Evolutionary conservation across 176 grass and related monocot species (phyloP), one percentile per base, ranked within the genome.

Genomic region (Raddia distichophylla): DNA sequence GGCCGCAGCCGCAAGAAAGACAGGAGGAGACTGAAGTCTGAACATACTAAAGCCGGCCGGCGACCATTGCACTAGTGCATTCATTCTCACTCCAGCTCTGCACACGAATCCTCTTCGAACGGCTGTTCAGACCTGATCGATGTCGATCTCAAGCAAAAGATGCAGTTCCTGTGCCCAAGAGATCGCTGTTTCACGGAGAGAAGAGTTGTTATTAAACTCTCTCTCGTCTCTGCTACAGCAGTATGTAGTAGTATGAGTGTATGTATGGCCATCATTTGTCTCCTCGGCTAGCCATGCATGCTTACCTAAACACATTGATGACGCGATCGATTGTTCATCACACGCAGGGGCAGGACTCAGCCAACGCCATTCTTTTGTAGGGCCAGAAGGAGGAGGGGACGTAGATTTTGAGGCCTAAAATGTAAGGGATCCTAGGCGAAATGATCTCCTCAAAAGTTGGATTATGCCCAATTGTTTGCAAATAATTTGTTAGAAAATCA

Each of bases 281-380:
- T 78, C 50, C 72, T 40, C 12, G 6, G 12, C n/a, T 67, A 14
- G 20, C 33, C 65, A 67, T 11, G 63, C 85, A 82, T 62, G 64
- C 73, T 63, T 46, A 51, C 37, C 66, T 10, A 83, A 83, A 42
- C 80, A 65, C 86, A 83, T n/a, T 59, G 66, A 72, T 66, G 74
- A 9, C 8, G 50, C 22, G 72, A 49, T 78, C 68, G 22, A 86
- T 55, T 20, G 47, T 72, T 3, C 12, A 18, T 63, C 46, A 17
- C 19, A 17, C 20, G 14, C 48, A 44, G 27, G 53, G 66, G 20
- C 4, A 40, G 37, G 37, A 5, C 37, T 40, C 16, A 10, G 33
- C 22, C 18, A 3, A 3, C 10, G 42, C 57, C 15, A 5, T 75
- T 64, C 54, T 63, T 85, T 51, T 61, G 43, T 9, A 13, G 13